Conservation (phyloP, 768 basidiomycete genomes). For the Fomitopsis serialis region DNA sequence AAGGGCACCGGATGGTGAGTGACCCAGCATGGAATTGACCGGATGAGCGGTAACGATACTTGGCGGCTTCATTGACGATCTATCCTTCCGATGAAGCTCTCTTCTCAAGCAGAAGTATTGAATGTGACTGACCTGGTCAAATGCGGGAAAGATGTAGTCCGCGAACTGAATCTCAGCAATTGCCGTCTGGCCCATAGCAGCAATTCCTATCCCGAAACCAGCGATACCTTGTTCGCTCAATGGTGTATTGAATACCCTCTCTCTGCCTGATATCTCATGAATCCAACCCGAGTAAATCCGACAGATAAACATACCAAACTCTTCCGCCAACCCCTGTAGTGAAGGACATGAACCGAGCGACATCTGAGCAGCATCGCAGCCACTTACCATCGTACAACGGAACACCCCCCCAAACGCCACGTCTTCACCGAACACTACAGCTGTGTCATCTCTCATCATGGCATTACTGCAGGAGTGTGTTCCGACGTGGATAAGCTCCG, state of each 20-base stretch:
- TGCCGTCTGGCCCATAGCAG: constrained; percentile 89
- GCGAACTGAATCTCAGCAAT: constrained; percentile 93
- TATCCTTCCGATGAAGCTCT: constrained; percentile 21
- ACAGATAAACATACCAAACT: constrained; percentile 57
- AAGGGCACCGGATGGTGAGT: constrained; percentile 78
- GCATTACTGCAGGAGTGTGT: constrained; percentile 51
- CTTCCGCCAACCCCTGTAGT: constrained; percentile 74
- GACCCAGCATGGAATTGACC: constrained; percentile 79
- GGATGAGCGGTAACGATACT: constrained; percentile 86
- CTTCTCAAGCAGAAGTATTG: background rate
- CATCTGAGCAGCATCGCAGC: no score
- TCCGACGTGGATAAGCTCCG: background rate
- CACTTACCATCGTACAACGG: constrained; percentile 77
- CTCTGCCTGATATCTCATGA: constrained; percentile 77
- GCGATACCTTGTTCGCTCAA: constrained; percentile 92
- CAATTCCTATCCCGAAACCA: constrained; percentile 89
- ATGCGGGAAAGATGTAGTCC: constrained; percentile 91
- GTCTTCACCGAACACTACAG: constrained; percentile 88
- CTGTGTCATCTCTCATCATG: constrained; percentile 76
- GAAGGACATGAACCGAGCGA: background rate
- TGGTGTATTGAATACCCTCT: constrained; percentile 94
- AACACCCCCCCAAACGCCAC: constrained; percentile 95
- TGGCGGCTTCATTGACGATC: constrained; percentile 95
- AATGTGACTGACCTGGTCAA: constrained; percentile 66
- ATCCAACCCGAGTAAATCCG: no score